Evolutionary conservation across 352 stramenopile species (phyloP), one percentile per base, ranked within the genome.

Genomic region (Phytophthora foliorum): DNA sequence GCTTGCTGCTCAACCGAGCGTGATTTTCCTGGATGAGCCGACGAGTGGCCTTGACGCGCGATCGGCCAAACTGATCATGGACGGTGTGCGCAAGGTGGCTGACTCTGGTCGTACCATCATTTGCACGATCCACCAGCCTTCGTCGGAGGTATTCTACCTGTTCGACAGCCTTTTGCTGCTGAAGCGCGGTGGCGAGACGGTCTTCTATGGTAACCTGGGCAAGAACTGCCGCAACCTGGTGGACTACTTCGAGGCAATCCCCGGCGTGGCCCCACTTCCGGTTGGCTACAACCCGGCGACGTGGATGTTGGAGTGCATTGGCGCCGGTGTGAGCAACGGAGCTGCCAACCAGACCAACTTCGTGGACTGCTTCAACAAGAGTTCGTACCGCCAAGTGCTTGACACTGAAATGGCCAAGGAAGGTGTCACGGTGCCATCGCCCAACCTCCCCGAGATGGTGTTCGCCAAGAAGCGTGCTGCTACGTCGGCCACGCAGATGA

Each of bases 91-190:
- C 19, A 72, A 65, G 57, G 50, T 66, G 36, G 57, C 57, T 8
- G 41, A 66, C 36, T 52, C 34, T 10, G 57, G 57, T n/a, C 46
- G 57, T 21, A 66, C 57, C 7, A 63, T 97, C n/a, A 69, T 96
- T 0, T 95, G 91, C 36, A 96, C 88, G 19, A 97, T 97, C 66
- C 91, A 97, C 68, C 91, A 97, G 71, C 91, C 91, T 8, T 82
- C 77, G 19, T 82, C 80, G 9, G 80, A 94, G 50, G 80, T 96
- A 6, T 95, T 96, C 27, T 81, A 82, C 27, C 76, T 86, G 34
- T 94, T 96, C 74, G 87, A 97, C 74, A 80, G 81, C 34, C 41
- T 95, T 4, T 78, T 95, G 31, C 66, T 97, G 4, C 67, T 97
- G 27, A 74, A 86, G 49, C 58, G 62, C 31, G 78, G 78, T 25